phyloP scores from a whole-genome alignment of 2,329 filamentous ascomycete species.

The Graphiopsis chlorocephala region DNA sequence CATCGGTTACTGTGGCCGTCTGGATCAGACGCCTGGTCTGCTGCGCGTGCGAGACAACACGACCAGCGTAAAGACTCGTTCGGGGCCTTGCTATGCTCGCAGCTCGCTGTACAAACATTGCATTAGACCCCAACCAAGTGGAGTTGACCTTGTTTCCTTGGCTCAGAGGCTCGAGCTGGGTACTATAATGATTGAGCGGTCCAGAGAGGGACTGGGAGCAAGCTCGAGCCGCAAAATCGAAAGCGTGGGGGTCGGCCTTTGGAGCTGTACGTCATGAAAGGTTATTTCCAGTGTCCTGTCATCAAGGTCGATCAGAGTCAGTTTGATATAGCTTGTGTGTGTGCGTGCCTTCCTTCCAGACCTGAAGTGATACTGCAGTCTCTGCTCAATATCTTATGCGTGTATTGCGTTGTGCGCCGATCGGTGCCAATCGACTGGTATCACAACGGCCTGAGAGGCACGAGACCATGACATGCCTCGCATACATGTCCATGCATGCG shows the following conservation, averaged over 20 bases:
- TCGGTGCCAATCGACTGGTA: background rate
- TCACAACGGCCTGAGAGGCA: background rate
- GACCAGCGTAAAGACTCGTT: background rate
- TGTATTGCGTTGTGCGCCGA: background rate
- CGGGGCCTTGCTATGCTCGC: slow-evolving; percentile 4
- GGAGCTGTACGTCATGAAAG: slow-evolving; percentile 1
- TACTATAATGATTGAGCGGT: background rate
- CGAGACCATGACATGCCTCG: background rate
- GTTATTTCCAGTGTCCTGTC: background rate
- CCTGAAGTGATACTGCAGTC: background rate
- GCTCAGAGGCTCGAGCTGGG: slow-evolving; percentile 1
- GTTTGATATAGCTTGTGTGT: background rate
- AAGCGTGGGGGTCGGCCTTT: slow-evolving; percentile 5
- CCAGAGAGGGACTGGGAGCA: background rate
- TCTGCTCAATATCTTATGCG: background rate
- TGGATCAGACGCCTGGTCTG: slow-evolving; percentile 29
- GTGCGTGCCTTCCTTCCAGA: background rate
- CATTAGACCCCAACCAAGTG: slow-evolving; percentile 8
- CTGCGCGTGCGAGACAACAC: background rate
- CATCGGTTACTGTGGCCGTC: slow-evolving; percentile 55
- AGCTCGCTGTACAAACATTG: slow-evolving; percentile 2
- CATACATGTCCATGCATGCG: background rate
- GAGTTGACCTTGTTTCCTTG: slow-evolving; percentile 10
- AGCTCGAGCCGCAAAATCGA: slow-evolving; percentile 7
- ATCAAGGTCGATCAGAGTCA: slow-evolving; percentile 1